phyloP scores from a whole-genome alignment of 768 basidiomycete genomes.

The Podaxis mareebaensis region DNA sequence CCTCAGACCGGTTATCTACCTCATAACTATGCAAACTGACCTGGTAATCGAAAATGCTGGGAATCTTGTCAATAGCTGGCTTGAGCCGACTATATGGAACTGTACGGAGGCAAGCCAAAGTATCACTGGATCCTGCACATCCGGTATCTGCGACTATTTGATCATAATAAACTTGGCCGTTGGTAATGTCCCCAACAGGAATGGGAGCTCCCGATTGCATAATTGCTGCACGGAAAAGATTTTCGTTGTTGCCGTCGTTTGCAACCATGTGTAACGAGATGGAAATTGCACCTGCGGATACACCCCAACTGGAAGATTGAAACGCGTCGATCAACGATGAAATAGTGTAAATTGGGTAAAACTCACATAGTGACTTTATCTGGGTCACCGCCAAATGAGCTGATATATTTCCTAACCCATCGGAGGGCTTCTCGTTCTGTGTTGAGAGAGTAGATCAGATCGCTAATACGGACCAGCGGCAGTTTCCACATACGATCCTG shows the following conservation, averaged over 20 bases:
- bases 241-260: not conserved
- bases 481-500: constrained; percentile 39
- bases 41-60: constrained; percentile 40
- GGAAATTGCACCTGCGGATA: constrained; percentile 18
- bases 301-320: constrained; percentile 4
- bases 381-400: constrained; percentile 64
- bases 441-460: not conserved
- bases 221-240: constrained; percentile 15
- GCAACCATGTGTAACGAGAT: constrained; percentile 11
- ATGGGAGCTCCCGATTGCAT: constrained; percentile 41
- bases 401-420: constrained; percentile 65
- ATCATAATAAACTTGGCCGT: constrained; percentile 49
- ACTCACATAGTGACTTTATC: constrained; percentile 49
- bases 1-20: constrained; percentile 11
- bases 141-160: constrained; percentile 33
- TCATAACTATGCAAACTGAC: constrained; percentile 21
- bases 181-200: constrained; percentile 40
- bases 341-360: not conserved
- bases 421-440: constrained; percentile 53
- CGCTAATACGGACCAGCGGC: not conserved
- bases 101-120: constrained; percentile 39
- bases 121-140: constrained; percentile 34
- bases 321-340: not conserved
- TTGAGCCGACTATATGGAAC: constrained; percentile 37
- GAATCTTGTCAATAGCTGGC: constrained; percentile 39